Evolutionary conservation across 768 basidiomycete genomes (phyloP).

Genomic region (Mrakia gelida): DNA sequence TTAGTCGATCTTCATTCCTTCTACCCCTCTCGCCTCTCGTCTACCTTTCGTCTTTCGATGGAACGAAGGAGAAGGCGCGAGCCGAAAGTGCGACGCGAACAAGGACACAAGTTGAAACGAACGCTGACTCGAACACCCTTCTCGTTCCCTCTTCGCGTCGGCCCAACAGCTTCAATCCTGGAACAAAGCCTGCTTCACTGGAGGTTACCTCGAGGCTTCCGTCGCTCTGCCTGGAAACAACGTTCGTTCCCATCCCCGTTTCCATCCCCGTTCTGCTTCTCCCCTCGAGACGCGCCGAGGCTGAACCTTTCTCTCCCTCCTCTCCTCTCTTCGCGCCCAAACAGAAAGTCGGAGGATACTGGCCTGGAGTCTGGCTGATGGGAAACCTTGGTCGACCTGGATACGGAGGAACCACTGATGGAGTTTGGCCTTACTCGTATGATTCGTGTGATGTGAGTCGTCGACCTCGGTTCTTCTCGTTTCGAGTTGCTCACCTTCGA

Average conservation of each 20-base stretch:
- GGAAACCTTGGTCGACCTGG: constrained; percentile 1
- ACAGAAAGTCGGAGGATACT: constrained; percentile 68
- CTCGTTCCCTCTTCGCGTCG: neutral
- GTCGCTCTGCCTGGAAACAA: constrained; percentile 42
- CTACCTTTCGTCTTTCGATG: too few species aligned
- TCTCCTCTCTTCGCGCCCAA: constrained; percentile 56
- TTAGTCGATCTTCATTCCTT: neutral
- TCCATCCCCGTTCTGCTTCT: too few species aligned
- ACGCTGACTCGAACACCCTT: neutral
- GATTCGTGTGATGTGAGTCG: constrained; percentile 7
- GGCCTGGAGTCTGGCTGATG: constrained; percentile 79
- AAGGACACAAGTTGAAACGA: too few species aligned
- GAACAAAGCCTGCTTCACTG: constrained; percentile 95
- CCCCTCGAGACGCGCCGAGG: neutral
- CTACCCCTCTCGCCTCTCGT: constrained; percentile 27
- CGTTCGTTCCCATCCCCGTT: constrained; percentile 35
- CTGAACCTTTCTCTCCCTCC: neutral
- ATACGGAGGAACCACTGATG: constrained; percentile 80
- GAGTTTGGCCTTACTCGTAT: constrained; percentile 66
- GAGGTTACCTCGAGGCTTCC: constrained; percentile 71
- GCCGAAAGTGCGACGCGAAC: too few species aligned
- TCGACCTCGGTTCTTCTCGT: neutral
- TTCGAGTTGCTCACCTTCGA: neutral
- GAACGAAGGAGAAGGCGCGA: too few species aligned
- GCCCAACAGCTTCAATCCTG: constrained; percentile 65